Conservation (phyloP, 139 green algal genomes). For the Monoraphidium neglectum region DNA sequence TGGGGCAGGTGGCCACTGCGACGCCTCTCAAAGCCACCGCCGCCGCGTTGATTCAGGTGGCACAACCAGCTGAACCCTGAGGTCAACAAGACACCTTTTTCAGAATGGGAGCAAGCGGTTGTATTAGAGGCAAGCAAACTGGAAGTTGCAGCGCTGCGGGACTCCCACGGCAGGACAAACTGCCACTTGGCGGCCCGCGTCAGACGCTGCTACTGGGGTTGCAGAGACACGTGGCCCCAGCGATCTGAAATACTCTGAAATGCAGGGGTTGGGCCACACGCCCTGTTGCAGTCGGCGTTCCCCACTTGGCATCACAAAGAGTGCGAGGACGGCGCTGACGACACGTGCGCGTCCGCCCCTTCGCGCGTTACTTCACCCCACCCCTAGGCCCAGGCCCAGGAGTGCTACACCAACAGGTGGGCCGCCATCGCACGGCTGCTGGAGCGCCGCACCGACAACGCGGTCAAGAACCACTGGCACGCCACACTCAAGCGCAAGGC, state of each 20-base stretch:
- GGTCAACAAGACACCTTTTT: slow-evolving; percentile 60
- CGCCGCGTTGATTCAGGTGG: slow-evolving; percentile 38
- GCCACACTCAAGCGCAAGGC: slow-evolving; percentile 59
- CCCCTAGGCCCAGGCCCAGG: too few species aligned
- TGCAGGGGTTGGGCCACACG: background rate
- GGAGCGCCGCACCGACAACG: slow-evolving; percentile 63
- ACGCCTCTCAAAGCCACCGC: too few species aligned
- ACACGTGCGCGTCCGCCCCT: too few species aligned
- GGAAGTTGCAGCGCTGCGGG: too few species aligned
- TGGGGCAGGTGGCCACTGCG: too few species aligned
- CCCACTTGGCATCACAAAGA: background rate
- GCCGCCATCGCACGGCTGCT: slow-evolving; percentile 73
- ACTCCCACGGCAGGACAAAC: too few species aligned
- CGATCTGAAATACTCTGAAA: too few species aligned
- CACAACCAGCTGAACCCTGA: slow-evolving; percentile 65
- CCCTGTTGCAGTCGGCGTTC: background rate
- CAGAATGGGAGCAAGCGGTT: slow-evolving; percentile 60
- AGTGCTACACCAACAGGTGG: too few species aligned
- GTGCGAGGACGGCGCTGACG: too few species aligned
- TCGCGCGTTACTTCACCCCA: too few species aligned
- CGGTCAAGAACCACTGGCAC: slow-evolving; percentile 72
- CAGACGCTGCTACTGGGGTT: too few species aligned
- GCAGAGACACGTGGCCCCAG: background rate
- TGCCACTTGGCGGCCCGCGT: background rate
- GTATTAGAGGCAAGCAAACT: slow-evolving; percentile 55